These are phyloP conservation scores for Pisolithus marmoratus DNA, from an alignment of 768 basidiomycete genomes.

Conservation along the genomic window DNA sequence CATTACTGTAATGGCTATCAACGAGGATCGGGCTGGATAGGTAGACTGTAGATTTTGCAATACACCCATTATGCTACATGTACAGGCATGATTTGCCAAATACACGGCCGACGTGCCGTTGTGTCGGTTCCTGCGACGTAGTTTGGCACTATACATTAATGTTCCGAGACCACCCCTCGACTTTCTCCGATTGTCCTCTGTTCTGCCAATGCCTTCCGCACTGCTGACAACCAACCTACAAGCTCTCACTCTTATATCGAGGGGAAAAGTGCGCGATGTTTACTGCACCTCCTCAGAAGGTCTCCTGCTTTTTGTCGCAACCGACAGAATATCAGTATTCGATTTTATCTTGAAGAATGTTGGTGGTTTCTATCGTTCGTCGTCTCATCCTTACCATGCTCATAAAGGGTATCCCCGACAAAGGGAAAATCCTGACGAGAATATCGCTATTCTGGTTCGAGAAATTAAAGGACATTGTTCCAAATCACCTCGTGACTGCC, in stretches of 20 bases:
- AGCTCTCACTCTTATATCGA: slow-evolving; percentile 65
- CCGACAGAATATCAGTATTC: slow-evolving; percentile 94
- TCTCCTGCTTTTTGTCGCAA: slow-evolving; percentile 86
- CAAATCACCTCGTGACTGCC: slow-evolving; percentile 84
- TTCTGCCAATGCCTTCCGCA: slow-evolving; percentile 24
- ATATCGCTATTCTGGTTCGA: slow-evolving; percentile 96
- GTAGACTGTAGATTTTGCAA: no score
- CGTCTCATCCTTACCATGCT: background rate
- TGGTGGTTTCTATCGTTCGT: slow-evolving; percentile 27
- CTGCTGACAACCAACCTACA: slow-evolving; percentile 55
- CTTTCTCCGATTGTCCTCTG: no score
- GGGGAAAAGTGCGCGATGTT: slow-evolving; percentile 95
- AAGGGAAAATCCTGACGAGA: slow-evolving; percentile 83
- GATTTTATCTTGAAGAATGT: slow-evolving; percentile 95
- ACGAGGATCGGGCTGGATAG: no score
- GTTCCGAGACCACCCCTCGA: no score
- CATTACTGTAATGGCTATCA: background rate
- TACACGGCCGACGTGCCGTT: no score
- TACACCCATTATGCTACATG: no score
- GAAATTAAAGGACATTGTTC: slow-evolving; percentile 70
- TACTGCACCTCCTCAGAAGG: slow-evolving; percentile 69
- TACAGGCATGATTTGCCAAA: no score
- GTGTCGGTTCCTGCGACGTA: no score
- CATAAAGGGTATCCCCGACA: slow-evolving; percentile 84
- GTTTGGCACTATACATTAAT: no score